phyloP scores from a whole-genome alignment of 495 filamentous ascomycete species.

The Penicillium paradoxum region DNA sequence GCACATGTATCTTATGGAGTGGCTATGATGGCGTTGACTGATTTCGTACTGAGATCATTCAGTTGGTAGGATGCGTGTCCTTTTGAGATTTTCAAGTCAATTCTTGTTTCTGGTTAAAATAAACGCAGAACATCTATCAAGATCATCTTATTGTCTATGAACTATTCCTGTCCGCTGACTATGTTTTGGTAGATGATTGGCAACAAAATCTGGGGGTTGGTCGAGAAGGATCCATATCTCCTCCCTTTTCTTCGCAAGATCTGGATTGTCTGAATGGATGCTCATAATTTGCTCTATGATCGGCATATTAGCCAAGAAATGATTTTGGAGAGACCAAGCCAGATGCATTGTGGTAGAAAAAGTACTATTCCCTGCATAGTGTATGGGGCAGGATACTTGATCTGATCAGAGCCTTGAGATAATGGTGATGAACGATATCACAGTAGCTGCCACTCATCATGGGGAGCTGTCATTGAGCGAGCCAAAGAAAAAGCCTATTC shows the following conservation, averaged over 20 bases:
- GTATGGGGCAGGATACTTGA: not conserved
- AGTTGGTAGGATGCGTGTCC: conserved; percentile 10
- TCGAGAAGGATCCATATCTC: not conserved
- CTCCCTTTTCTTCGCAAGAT: no score
- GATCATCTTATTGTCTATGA: not conserved
- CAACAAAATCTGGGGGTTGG: no score
- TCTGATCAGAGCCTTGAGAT: not conserved
- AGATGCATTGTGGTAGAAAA: no score
- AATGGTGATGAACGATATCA: conserved; percentile 15
- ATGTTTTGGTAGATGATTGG: no score
- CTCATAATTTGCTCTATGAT: no score
- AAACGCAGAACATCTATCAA: conserved; percentile 13
- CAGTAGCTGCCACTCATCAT: not conserved
- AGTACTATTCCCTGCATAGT: no score
- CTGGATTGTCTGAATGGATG: no score
- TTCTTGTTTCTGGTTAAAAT: conserved; percentile 11
- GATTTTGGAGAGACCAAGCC: not conserved
- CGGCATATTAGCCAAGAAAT: no score
- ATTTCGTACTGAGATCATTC: conserved; percentile 17
- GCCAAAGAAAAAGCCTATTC: conserved; percentile 14
- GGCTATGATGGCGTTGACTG: conserved; percentile 25
- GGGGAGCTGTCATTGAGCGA: not conserved
- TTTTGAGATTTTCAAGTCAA: not conserved
- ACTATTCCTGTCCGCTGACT: not conserved
- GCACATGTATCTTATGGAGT: conserved; percentile 29